Percentiles rank a stretch among this genome's conserved stretches.
These are phyloP conservation scores for Schwanniomyces yamadae DNA, from an alignment of 805 yeast genomes.

Conservation along the genomic window DNA sequence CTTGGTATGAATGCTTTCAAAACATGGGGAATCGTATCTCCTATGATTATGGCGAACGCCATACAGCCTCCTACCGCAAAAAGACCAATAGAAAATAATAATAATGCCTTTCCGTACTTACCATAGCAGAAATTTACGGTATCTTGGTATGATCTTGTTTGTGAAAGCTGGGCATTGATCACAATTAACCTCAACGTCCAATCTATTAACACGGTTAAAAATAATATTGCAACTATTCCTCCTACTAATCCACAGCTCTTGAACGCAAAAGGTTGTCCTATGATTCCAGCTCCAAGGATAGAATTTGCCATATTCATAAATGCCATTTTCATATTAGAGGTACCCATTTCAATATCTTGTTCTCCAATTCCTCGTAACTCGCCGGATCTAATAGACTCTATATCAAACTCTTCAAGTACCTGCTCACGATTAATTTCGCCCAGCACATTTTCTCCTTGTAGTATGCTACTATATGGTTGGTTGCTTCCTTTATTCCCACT, in stretches of 20 bases:
- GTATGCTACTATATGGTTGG: constrained; percentile 7
- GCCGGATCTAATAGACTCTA: constrained; percentile 5
- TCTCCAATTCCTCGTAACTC: constrained; percentile 8
- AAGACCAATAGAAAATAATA: constrained; percentile 74
- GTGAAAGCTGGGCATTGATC: constrained; percentile 74
- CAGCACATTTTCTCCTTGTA: neutral
- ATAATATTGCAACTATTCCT: constrained; percentile 59
- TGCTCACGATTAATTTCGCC: neutral
- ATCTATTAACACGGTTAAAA: constrained; percentile 72
- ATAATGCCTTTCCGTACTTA: constrained; percentile 59
- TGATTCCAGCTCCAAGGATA: constrained; percentile 92
- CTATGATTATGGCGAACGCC: constrained; percentile 92
- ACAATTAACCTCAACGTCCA: constrained; percentile 85
- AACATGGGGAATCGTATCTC: constrained; percentile 93
- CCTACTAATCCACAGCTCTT: constrained; percentile 76
- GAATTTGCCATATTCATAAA: constrained; percentile 97
- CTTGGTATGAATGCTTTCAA: constrained; percentile 61
- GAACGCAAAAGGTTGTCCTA: constrained; percentile 90
- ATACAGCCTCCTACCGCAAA: constrained; percentile 94
- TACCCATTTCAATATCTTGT: constrained; percentile 22
- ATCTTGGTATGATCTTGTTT: constrained; percentile 78
- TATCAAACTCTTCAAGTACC: constrained; percentile 6
- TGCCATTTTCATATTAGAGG: constrained; percentile 68
- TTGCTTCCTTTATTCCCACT: no score
- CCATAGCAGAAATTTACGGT: constrained; percentile 83